Base-by-base conservation (phyloP, 345 rosid genomes). In the Boechera retrofracta region DNA sequence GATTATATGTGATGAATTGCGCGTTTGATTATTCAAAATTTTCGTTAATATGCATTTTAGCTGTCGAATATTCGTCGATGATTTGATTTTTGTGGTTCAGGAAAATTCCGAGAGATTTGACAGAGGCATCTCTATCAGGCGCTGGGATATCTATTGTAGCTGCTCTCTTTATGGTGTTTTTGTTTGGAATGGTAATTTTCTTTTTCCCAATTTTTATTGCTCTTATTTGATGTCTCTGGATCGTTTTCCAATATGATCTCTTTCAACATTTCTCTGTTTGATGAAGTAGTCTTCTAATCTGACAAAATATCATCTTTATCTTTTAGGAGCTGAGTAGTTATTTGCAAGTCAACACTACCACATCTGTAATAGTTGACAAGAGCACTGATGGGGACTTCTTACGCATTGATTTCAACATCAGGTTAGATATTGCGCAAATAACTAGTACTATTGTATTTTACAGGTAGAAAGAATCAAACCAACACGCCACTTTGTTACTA, bases 61-160 rank as follows among this genome's bases (percentile, higher is more conserved):
- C 59, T 55, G 57, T 61, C 32, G 67, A 44, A 44, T 71, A 51
- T 18, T 69, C 12, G 33, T 52, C 5, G 12, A 16, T 35, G 74
- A 51, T 69, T 64, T 71, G 76, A 26, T 28, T 44, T 58, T 18
- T 0, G 39, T 26, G 49, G 16, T 82, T 29, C 88, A 96, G 99
- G 91, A 96, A 96, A 91, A 96, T 93, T 49, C 99, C 98, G 21
- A 88, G 99, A 82, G 98, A 96, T 84, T 89, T 96, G 89, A 96
- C 99, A 0, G 99, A 93, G 88, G 97, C 99, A 35, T 93, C 99
- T 29, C 69, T 96, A 41, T 93, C 98, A n/a, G 98, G 99, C 57
- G 99, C 97, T 54, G 98, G 98, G 69, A 80, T 96, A 72, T 96
- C 99, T 10, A 86, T 96, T 39, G 49, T 87, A 67, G 98, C 99